Evolutionary conservation across 2,329 filamentous ascomycete genomes (phyloP), one percentile per base, ranked within the genome.

Genomic region (Stromatinia cepivora): DNA sequence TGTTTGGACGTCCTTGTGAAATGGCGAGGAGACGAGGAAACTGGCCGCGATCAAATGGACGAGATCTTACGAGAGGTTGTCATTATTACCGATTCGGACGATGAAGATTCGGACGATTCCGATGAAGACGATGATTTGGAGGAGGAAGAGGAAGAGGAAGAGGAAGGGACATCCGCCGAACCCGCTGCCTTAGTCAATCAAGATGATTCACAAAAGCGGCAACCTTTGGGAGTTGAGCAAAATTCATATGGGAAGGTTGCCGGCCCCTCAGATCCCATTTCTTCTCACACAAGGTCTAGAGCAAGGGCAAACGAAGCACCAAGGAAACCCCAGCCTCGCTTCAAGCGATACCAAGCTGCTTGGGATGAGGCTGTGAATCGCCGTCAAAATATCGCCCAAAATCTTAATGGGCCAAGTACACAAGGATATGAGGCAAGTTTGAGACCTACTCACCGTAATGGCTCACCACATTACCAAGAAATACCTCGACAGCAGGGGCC

Each of bases 1-100:
- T 90, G 88, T 72, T 81, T 90, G 58, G 88, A 90, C 73, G 82
- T 87, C 66, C 85, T 90, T 78, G 85, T 90, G 82, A 90, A 90
- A 85, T 90, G 88, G 88, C 87, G 88, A 80, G 88, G 88, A 68
- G 88, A 90, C 74, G 88, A 90, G 77, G 88, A 90, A 77, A 90
- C 85, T 25, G 88, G 88, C 36, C 85, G 88, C 62, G 88, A 90
- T 74, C 86, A 90, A 77, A 82, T 90, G 22, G 88, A 90, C 70
- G 87, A 90, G 76, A 89, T 90, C 69, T 81, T 90, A 46, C 83
- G 86, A 64, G 88, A 90, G 78, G 86, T 90, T 15, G 86, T 90
- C 66, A 85, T 90, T 74, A 88, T 90, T 57, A 76, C 76, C n/a
- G 78, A 79, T 66, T 79, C 78, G 0, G 78, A 79, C 64, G 73